A percentile compares a stretch with the other conserved stretches of the same genome.
Evolutionary conservation across 495 filamentous ascomycete genomes (phyloP).

Genomic region (Neurospora pannonica): DNA sequence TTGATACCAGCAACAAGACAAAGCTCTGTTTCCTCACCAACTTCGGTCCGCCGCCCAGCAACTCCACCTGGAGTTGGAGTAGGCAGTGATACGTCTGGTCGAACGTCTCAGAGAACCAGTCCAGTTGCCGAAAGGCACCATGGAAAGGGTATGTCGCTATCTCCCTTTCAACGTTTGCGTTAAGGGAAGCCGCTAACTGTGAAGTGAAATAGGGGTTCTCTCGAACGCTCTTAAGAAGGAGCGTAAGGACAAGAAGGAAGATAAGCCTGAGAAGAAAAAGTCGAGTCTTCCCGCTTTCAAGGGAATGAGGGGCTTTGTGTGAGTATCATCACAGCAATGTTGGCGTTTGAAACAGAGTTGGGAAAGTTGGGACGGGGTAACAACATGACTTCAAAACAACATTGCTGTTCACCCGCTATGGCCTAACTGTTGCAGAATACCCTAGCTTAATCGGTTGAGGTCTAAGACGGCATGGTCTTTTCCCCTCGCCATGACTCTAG

Average conservation of each 20-base stretch:
- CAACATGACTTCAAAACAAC: background rate
- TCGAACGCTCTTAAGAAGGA: conserved; percentile 48
- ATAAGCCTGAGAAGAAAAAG: conserved; percentile 43
- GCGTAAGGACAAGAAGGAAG: conserved; percentile 42
- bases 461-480: background rate
- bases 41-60: conserved; percentile 12
- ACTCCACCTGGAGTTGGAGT: conserved; percentile 19
- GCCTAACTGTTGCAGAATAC: background rate
- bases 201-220: conserved; percentile 34
- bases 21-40: background rate
- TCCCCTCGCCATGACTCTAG: background rate
- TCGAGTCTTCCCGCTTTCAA: conserved; percentile 29
- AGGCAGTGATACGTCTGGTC: conserved; percentile 1
- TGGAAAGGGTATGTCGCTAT: conserved; percentile 33
- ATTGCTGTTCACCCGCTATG: background rate
- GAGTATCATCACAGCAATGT: background rate
- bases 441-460: background rate
- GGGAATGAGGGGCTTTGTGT: conserved; percentile 45
- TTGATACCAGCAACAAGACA: conserved; percentile 14
- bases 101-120: conserved; percentile 22
- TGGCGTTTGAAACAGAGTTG: background rate
- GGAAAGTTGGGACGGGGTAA: background rate
- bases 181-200: conserved; percentile 19
- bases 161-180: conserved; percentile 4
- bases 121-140: conserved; percentile 35